Conservation (phyloP, 345 rosid genomes). For the Gossypium ekmanianum region DNA sequence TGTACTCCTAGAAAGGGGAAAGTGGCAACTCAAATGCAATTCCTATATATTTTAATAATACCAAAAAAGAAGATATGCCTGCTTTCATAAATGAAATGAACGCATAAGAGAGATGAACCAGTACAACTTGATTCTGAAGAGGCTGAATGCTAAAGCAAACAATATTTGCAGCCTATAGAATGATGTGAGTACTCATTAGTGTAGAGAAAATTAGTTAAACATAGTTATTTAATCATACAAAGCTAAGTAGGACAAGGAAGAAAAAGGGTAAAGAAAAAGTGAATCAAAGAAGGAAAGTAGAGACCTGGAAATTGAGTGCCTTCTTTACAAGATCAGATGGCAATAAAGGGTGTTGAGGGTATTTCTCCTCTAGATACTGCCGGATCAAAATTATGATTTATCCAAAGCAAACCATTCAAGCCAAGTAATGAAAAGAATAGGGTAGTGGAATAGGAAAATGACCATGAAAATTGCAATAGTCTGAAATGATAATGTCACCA, state of each 20-base stretch:
- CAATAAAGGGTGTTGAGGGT: slow-evolving; percentile 63
- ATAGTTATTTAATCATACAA: neutral
- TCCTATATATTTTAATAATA: neutral
- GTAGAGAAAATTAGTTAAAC: neutral
- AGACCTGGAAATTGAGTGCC: slow-evolving; percentile 70
- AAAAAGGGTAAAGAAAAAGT: neutral
- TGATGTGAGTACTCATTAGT: neutral
- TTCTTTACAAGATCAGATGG: slow-evolving; percentile 56
- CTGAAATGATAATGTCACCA: slow-evolving; percentile 60
- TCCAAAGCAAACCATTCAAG: neutral
- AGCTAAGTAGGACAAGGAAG: neutral
- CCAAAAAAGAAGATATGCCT: neutral
- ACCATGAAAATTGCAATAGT: slow-evolving; percentile 75
- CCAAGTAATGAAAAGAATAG: neutral
- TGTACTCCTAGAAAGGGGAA: slow-evolving; percentile 38
- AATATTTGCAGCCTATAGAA: slow-evolving; percentile 56
- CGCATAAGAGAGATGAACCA: slow-evolving; percentile 37
- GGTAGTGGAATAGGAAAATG: neutral
- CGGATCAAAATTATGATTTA: neutral
- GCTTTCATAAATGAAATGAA: neutral
- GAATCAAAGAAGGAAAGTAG: neutral
- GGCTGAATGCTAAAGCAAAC: slow-evolving; percentile 85
- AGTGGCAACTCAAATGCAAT: neutral
- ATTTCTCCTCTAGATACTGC: slow-evolving; percentile 82
- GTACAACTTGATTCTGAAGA: slow-evolving; percentile 55